Base-by-base conservation (phyloP, 495 filamentous ascomycete genomes). In the Penicillium nucicola region DNA sequence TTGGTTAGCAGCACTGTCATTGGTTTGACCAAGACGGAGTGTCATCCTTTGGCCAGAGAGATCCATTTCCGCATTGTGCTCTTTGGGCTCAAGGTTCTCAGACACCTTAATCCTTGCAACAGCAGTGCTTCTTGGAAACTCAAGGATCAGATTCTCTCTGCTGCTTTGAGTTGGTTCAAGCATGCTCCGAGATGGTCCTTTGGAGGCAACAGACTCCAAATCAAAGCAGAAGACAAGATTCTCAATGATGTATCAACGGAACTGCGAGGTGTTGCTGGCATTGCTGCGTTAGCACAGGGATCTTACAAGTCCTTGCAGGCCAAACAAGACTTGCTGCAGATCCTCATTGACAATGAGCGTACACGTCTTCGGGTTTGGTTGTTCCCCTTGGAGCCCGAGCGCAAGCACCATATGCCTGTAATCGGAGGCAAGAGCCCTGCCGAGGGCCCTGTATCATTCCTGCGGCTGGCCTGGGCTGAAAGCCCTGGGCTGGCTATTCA, bases 111-210 rank as follows among this genome's bases (percentile, higher is more conserved):
- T 2, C 79, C 80, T 15, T 71, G 88, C 18, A 79, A 78, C 42
- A 58, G 76, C 18, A 61, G 71, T 18, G 77, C 82, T 20, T 81
- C 83, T 45, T 90, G 86, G 83, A 81, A 84, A 34, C 69, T 97
- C 36, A 97, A 97, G 62, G 92, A 97, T 60, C 81, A 85, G 48
- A 85, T 95, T 41, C 65, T 99, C 12, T 90, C 89, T 19, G 90
- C 89, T 18, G 90, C 80, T 32, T 72, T 99, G 7, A 82, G 79
- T 45, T 97, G 95, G 95, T 99, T 97, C 65, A 82, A 77, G 33
- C 79, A 84, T 52, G 72, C 87, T 13, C 89, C 95, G 30, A 80
- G 83, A 53, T 99, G 93, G 93, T 95, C 92, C 3, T 97, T 95
- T 65, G 95, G 95, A 35, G 91, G 92, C 50, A 97, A 97, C 63